phyloP scores from a whole-genome alignment of 148 eudicot genomes.

The Euryodendron excelsum region DNA sequence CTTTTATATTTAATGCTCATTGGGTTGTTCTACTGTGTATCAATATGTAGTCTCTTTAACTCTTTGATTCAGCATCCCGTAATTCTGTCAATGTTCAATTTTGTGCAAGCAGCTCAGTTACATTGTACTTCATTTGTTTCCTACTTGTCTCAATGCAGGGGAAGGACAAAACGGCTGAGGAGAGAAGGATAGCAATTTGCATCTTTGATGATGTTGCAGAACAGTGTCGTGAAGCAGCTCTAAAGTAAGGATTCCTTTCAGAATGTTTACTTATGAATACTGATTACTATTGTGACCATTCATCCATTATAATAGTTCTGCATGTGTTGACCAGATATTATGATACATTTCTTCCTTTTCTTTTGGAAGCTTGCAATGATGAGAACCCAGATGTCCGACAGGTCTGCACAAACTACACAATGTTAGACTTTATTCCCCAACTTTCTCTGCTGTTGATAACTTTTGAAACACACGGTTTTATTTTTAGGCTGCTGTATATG shows the following conservation, averaged over 20 bases:
- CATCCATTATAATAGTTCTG: not conserved
- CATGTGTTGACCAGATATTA: slow-evolving; percentile 57
- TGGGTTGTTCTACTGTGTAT: not conserved
- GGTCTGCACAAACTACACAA: slow-evolving; percentile 36
- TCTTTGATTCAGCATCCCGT: not conserved
- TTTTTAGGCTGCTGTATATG: slow-evolving; percentile 96
- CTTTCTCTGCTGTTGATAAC: not conserved
- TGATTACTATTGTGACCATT: not conserved
- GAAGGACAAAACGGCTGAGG: slow-evolving; percentile 88
- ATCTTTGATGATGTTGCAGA: slow-evolving; percentile 95
- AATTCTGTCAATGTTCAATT: not conserved
- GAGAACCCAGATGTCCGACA: slow-evolving; percentile 80
- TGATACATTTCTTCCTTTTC: slow-evolving; percentile 80
- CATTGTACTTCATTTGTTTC: too few relatives aligned
- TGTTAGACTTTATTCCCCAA: not conserved
- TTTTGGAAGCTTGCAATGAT: slow-evolving; percentile 91
- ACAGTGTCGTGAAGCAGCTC: slow-evolving; percentile 91
- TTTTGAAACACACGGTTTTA: slow-evolving; percentile 9
- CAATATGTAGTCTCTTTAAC: not conserved
- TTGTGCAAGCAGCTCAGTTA: too few relatives aligned
- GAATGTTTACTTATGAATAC: not conserved
- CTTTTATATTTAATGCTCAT: not conserved
- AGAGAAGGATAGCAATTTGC: slow-evolving; percentile 95
- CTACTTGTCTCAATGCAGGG: slow-evolving; percentile 49
- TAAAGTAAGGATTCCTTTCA: slow-evolving; percentile 46